Conservation (phyloP, 2,329 filamentous ascomycete species). For the Colletotrichum horii region DNA sequence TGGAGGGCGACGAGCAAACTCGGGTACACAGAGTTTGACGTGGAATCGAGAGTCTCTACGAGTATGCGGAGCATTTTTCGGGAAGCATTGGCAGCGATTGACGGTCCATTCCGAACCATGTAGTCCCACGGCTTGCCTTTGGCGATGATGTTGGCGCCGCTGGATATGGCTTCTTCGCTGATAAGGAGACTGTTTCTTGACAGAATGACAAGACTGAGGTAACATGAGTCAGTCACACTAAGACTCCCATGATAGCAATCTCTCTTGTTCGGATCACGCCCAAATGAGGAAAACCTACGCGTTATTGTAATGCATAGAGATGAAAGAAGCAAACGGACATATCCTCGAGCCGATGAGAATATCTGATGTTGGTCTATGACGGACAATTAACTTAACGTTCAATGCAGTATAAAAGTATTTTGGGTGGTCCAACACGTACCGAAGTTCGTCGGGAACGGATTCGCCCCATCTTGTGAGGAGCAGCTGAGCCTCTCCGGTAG, state of each 20-base stretch:
- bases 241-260: accelerated
- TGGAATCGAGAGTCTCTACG: constrained; percentile 7
- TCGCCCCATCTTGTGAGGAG: constrained; percentile 16
- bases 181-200: constrained; percentile 14
- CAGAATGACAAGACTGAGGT: not conserved
- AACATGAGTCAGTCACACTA: accelerated
- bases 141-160: not conserved
- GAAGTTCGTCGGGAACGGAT: constrained; percentile 9
- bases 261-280: not conserved
- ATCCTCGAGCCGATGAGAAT: constrained; percentile 7
- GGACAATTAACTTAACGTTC: not conserved
- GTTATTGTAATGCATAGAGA: constrained; percentile 12
- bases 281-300: not conserved
- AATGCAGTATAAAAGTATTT: not conserved
- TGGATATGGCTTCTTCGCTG: constrained; percentile 1
- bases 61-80: constrained; percentile 1
- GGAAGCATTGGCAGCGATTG: constrained; percentile 1
- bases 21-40: not conserved
- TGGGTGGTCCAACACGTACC: not conserved
- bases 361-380: not conserved
- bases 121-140: constrained; percentile 16
- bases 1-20: not conserved
- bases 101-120: constrained; percentile 7
- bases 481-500: constrained; percentile 8
- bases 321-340: constrained; percentile 8